A percentile compares a stretch with the other conserved stretches of the same genome.
Evolutionary conservation across 768 basidiomycete species (phyloP).

Genomic region (Coprinellus aureogranulatus): DNA sequence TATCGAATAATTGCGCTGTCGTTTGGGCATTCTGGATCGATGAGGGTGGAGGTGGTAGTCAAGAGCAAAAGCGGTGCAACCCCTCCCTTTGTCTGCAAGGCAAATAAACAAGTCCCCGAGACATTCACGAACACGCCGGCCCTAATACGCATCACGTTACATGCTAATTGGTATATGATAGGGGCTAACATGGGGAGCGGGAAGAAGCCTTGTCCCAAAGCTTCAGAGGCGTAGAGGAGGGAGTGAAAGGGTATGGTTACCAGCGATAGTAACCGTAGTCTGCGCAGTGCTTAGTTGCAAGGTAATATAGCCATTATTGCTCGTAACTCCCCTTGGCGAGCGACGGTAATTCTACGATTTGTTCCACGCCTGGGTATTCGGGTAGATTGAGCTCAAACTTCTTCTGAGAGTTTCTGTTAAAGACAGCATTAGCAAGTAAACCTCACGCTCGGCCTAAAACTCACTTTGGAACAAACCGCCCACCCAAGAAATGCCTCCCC

Average conservation of each 20-base stretch:
- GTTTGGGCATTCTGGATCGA: slow-evolving; percentile 36
- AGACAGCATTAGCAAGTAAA: slow-evolving; percentile 5
- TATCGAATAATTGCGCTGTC: slow-evolving; percentile 55
- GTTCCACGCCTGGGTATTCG: slow-evolving; percentile 70
- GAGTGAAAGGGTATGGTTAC: too few species aligned
- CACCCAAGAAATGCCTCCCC: slow-evolving; percentile 90
- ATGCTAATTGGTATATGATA: background rate
- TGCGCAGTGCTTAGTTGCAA: too few species aligned
- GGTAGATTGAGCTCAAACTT: slow-evolving; percentile 81
- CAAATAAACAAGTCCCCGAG: slow-evolving; percentile 5
- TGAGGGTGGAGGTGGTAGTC: slow-evolving; percentile 4
- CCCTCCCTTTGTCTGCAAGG: slow-evolving; percentile 4
- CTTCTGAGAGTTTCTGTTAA: slow-evolving; percentile 61
- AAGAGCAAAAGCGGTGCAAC: background rate
- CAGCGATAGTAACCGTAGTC: too few species aligned
- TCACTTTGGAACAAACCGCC: slow-evolving; percentile 87
- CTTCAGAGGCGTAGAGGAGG: too few species aligned
- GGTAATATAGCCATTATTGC: too few species aligned
- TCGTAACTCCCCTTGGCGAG: background rate
- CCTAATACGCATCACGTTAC: background rate
- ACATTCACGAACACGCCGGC: slow-evolving; percentile 4
- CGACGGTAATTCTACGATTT: slow-evolving; percentile 78
- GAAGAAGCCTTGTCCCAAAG: too few species aligned
- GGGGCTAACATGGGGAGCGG: background rate
- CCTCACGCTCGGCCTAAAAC: slow-evolving; percentile 21